Evolutionary conservation across 2,329 filamentous ascomycete species (phyloP).

Genomic region (Phyllosticta paracitricarpa): DNA sequence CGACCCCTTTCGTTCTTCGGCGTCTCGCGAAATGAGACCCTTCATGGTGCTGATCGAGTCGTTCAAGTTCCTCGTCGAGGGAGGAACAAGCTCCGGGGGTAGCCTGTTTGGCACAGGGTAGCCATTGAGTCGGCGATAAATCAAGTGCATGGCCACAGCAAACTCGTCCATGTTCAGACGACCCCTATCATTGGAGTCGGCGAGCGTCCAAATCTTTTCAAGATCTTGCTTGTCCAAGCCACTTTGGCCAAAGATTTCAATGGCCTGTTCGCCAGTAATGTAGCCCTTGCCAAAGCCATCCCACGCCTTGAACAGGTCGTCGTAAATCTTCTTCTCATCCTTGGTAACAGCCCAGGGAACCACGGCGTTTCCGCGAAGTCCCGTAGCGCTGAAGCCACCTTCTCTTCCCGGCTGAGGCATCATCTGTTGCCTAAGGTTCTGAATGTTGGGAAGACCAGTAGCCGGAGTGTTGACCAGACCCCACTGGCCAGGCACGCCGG

Average conservation of each 20-base stretch:
- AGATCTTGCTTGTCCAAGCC: conserved; percentile 83
- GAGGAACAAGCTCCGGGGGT: conserved; percentile 85
- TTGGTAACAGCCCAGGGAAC: conserved; percentile 99
- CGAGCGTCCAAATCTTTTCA: conserved; percentile 88
- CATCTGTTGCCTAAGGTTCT: conserved; percentile 83
- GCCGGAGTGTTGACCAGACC: conserved; percentile 93
- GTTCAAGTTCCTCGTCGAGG: conserved; percentile 85
- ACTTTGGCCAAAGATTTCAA: conserved; percentile 95
- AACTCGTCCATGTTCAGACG: conserved; percentile 94
- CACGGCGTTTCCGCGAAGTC: conserved; percentile 83
- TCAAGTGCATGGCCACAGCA: conserved; percentile 96
- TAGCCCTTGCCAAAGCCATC: conserved; percentile 89
- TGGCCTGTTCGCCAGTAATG: conserved; percentile 83
- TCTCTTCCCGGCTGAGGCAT: conserved; percentile 96
- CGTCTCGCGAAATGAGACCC: conserved; percentile 78
- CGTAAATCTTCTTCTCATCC: conserved; percentile 95
- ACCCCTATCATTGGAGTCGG: conserved; percentile 88
- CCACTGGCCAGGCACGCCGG: conserved; percentile 89
- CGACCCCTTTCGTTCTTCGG: conserved; percentile 77
- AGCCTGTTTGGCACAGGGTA: conserved; percentile 83
- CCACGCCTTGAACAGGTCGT: conserved; percentile 91
- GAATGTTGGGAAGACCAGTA: conserved; percentile 83
- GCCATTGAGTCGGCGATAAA: conserved; percentile 92
- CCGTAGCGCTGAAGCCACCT: conserved; percentile 73
- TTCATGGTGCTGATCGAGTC: conserved; percentile 92